Percentiles rank a stretch among this genome's conserved stretches.
These are phyloP conservation scores for Viola pubescens DNA, from an alignment of 441 rosid species.

Conservation along the genomic window DNA sequence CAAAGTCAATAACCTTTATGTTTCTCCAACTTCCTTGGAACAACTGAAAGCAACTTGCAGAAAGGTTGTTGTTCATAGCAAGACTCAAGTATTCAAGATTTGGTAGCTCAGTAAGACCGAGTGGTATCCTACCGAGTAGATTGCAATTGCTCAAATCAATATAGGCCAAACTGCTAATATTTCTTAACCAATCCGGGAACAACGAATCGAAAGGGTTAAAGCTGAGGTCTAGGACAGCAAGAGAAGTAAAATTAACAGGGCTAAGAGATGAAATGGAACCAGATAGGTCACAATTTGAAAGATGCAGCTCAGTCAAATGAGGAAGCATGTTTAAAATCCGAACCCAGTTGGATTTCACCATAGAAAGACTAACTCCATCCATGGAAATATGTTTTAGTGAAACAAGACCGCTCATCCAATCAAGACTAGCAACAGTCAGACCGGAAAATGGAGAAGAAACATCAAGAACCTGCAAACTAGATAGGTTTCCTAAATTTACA, in stretches of 20 bases:
- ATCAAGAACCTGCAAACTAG: conserved; percentile 32
- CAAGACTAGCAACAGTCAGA: conserved; percentile 18
- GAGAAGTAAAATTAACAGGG: conserved; percentile 25
- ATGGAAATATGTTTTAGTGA: conserved; percentile 28
- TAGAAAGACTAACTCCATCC: conserved; percentile 20
- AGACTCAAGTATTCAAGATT: conserved; percentile 24
- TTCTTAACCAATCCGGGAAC: conserved; percentile 31
- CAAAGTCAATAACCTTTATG: conserved; percentile 24
- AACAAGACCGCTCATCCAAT: conserved; percentile 30
- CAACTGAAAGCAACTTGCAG: conserved; percentile 24
- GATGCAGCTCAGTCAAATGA: conserved; percentile 20
- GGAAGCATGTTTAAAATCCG: conserved; percentile 15
- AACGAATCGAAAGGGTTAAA: conserved; percentile 19
- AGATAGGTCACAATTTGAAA: conserved; percentile 19
- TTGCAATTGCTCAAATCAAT: conserved; percentile 17
- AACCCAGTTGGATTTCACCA: conserved; percentile 20
- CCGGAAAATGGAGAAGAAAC: conserved; percentile 20
- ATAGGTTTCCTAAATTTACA: conserved; percentile 27
- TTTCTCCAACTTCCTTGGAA: conserved; percentile 30
- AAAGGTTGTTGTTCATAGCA: conserved; percentile 24
- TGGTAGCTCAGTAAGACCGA: conserved; percentile 27
- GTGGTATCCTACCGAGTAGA: conserved; percentile 33
- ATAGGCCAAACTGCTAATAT: conserved; percentile 22
- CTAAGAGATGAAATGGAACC: conserved; percentile 17
- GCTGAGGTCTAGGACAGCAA: conserved; percentile 24